These are phyloP conservation scores for Aspergillus brasiliensis DNA, from an alignment of 2,329 filamentous ascomycete genomes.

Conservation along the genomic window DNA sequence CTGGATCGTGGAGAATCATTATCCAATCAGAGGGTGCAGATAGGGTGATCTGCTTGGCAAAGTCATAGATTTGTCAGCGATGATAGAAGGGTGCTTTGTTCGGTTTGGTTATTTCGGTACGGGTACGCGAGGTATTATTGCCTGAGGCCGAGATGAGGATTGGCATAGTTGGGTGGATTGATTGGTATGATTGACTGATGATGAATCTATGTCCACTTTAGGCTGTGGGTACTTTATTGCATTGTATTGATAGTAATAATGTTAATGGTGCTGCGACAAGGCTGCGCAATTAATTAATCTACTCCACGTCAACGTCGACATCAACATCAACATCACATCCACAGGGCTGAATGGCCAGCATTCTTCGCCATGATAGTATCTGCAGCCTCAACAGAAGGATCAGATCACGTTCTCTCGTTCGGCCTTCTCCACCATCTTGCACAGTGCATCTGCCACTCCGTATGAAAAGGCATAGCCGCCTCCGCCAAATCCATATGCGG, in stretches of 20 bases:
- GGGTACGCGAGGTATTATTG: background rate
- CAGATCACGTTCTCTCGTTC: constrained; percentile 35
- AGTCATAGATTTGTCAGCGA: background rate
- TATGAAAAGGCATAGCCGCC: constrained; percentile 44
- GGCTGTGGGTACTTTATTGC: too few species aligned
- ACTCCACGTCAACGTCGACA: too few species aligned
- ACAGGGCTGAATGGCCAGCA: background rate
- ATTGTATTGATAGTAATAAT: too few species aligned
- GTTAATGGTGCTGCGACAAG: background rate
- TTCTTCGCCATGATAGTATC: background rate
- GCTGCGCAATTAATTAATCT: too few species aligned
- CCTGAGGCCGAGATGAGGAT: background rate
- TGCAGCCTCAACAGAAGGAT: background rate
- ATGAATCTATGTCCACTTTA: too few species aligned
- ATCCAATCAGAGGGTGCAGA: background rate
- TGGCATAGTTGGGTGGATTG: background rate
- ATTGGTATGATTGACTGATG: background rate
- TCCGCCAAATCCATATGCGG: constrained; percentile 43
- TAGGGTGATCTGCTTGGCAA: background rate
- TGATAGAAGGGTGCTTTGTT: background rate
- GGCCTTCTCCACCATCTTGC: constrained; percentile 38
- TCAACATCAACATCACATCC: background rate
- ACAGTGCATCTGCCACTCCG: constrained; percentile 37
- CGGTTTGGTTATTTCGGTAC: background rate
- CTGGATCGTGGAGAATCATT: too few species aligned